Base-by-base conservation (phyloP, 441 rosid species). In the Pelargonium citronellum region DNA sequence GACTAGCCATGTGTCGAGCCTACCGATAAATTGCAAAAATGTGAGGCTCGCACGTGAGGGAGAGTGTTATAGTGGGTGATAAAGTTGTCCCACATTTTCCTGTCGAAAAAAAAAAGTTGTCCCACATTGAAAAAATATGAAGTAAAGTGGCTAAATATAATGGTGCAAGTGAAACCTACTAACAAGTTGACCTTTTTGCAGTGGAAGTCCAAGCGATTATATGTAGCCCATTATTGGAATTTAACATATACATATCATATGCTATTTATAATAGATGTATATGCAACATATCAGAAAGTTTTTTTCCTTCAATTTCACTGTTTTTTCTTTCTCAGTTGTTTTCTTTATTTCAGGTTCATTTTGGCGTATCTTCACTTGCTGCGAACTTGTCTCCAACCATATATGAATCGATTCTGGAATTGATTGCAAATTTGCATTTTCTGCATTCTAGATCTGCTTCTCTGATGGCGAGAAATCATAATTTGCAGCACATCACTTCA, bases 371-470 rank as follows among this genome's bases (percentile, higher is more conserved):
- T 37, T 72, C 72, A 68, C 70, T 90, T 61, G 67, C 17, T 72
- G 89, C 76, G 43, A 82, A 88, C 76, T 83, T 95, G 63, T 89
- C 94, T 27, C 87, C 81, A 67, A 66, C 81, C 58, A 81, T 91
- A 72, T 86, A 74, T 63, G 74, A 82, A 71, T 84, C 94, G 64
- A 66, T 83, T 67, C 34, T 84, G 78, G 83, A 83, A 66, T 79
- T 91, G 82, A 75, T 86, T 78, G 78, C 72, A 64, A 80, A 86
- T 80, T 73, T 90, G 67, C 81, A 83, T 65, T 64, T 67, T 66
- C 78, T 80, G 74, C 72, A 76, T 77, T 79, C 79, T 77, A 83
- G 80, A 70, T 74, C 77, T 78, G 80, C 69, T 73, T 62, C 75
- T 71, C 67, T 70, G 16, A 57, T 70, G 55, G 74, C 39, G 57